Evolutionary conservation across 345 rosid genomes (phyloP).

Genomic region (Eucalyptus globulus): DNA sequence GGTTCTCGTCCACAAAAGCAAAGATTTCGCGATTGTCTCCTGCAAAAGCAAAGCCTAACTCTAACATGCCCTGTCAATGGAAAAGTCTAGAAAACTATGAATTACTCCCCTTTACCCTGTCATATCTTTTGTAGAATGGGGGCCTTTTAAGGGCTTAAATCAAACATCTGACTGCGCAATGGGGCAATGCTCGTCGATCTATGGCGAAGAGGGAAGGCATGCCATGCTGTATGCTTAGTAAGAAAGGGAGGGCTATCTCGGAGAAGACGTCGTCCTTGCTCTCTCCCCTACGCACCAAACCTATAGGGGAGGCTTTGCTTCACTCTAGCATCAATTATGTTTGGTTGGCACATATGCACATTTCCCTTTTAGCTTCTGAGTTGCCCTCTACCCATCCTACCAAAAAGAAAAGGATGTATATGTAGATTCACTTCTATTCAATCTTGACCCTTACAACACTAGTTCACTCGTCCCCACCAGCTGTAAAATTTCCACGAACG

Average conservation of each 20-base stretch:
- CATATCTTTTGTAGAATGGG: rapidly evolving
- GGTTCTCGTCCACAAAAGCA: background rate
- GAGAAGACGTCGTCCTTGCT: background rate
- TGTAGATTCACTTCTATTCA: background rate
- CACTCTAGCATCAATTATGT: background rate
- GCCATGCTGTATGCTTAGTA: background rate
- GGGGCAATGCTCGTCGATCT: background rate
- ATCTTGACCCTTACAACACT: background rate
- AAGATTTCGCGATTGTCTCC: background rate
- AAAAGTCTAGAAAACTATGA: background rate
- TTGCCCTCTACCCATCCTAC: background rate
- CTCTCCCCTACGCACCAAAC: background rate
- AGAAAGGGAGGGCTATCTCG: background rate
- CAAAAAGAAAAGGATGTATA: background rate
- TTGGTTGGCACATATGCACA: background rate
- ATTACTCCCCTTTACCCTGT: background rate
- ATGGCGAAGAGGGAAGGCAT: background rate
- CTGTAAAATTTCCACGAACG: background rate
- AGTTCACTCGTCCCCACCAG: background rate
- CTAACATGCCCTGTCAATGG: background rate
- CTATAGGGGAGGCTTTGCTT: background rate
- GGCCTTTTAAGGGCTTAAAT: background rate
- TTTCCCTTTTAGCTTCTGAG: background rate
- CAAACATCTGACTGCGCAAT: background rate
- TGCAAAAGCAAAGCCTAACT: background rate